Evolutionary conservation across 768 basidiomycete species (phyloP).

Genomic region (Hebeloma cylindrosporum): DNA sequence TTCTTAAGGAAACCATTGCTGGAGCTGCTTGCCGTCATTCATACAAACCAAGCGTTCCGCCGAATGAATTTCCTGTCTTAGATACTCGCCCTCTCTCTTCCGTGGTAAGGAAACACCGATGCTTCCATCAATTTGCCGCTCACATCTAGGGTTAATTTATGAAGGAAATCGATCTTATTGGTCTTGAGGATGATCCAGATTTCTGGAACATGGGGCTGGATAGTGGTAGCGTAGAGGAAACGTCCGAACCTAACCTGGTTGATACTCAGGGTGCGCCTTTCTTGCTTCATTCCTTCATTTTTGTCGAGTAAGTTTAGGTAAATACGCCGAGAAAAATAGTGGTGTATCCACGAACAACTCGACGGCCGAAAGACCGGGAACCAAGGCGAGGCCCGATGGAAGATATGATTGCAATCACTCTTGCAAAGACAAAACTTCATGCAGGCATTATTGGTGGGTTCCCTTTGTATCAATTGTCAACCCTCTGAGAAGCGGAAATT

Average conservation of each 20-base stretch:
- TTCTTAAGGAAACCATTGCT: slow-evolving; percentile 68
- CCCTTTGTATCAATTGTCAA: not conserved
- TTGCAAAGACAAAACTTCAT: slow-evolving; percentile 76
- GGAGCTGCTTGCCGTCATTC: slow-evolving; percentile 54
- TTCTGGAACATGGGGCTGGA: slow-evolving; percentile 63
- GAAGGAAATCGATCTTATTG: slow-evolving; percentile 70
- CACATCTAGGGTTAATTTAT: not conserved
- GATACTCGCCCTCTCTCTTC: slow-evolving; percentile 70
- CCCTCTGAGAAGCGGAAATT: slow-evolving; percentile 1
- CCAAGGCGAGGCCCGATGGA: slow-evolving; percentile 12
- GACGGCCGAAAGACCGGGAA: not conserved
- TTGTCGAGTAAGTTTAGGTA: too few relatives aligned
- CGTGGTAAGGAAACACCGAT: slow-evolving; percentile 38
- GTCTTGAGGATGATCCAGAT: slow-evolving; percentile 65
- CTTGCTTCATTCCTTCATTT: too few relatives aligned
- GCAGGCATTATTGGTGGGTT: slow-evolving; percentile 74
- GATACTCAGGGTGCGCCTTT: too few relatives aligned
- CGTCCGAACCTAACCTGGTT: too few relatives aligned
- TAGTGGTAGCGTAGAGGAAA: slow-evolving; percentile 34
- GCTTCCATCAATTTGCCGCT: not conserved
- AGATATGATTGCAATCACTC: slow-evolving; percentile 68
- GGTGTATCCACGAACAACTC: not conserved
- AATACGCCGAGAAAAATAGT: too few relatives aligned
- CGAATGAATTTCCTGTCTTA: slow-evolving; percentile 61
- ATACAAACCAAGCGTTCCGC: slow-evolving; percentile 57